Evolutionary conservation across 805 yeast species (phyloP).

Genomic region (Kuraishia capsulata): DNA sequence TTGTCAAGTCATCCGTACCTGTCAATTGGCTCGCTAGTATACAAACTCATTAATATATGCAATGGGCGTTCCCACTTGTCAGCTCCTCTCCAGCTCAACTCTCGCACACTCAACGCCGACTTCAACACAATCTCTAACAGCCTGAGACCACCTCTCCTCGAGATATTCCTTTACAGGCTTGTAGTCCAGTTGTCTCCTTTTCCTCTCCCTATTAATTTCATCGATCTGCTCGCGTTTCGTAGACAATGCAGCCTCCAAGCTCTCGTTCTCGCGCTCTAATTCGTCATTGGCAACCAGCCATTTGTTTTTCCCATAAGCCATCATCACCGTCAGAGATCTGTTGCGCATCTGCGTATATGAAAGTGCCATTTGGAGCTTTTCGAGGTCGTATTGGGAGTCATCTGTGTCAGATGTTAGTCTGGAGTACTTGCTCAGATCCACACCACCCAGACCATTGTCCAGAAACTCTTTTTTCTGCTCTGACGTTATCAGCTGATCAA

Average conservation of each 20-base stretch:
- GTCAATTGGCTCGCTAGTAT: background rate
- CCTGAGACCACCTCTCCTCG: constrained; percentile 41
- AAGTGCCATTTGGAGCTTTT: constrained; percentile 25
- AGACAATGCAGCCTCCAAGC: constrained; percentile 18
- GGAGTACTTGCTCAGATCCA: constrained; percentile 19
- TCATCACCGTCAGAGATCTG: constrained; percentile 28
- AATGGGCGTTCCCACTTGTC: background rate
- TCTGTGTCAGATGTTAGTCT: constrained; percentile 13
- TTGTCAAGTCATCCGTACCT: too few relatives aligned
- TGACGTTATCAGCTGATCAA: background rate
- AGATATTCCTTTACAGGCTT: constrained; percentile 36
- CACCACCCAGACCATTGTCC: constrained; percentile 14
- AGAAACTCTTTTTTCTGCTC: background rate
- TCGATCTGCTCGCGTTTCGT: constrained; percentile 33
- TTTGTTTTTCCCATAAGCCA: constrained; percentile 24
- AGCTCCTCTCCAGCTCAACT: constrained; percentile 11
- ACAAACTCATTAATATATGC: background rate
- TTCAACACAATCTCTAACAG: constrained; percentile 28
- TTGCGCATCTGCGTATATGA: constrained; percentile 30
- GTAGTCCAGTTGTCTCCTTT: constrained; percentile 31
- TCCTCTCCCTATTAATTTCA: constrained; percentile 31
- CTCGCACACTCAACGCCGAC: constrained; percentile 25
- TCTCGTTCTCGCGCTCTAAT: constrained; percentile 17
- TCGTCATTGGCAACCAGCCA: constrained; percentile 27
- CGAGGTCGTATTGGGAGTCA: constrained; percentile 7